Conservation (phyloP, 257 asterid genomes). For the Gentiana dahurica region DNA sequence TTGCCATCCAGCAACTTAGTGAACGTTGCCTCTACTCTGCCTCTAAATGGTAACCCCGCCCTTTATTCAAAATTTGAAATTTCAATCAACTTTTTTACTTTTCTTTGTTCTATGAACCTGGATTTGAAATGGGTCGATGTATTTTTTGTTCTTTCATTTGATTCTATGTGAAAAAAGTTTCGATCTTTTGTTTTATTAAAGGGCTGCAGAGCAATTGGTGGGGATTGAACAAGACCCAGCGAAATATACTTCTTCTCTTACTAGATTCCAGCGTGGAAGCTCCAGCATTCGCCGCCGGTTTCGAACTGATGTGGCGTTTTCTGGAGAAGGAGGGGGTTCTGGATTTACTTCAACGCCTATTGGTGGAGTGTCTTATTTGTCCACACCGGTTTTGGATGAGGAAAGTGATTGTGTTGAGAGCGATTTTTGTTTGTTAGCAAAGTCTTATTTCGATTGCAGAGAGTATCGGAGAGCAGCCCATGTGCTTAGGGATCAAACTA, state of each 20-base stretch:
- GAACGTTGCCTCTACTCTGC: constrained; percentile 93
- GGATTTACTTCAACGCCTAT: constrained; percentile 47
- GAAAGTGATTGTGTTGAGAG: constrained; percentile 48
- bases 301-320: constrained; percentile 34
- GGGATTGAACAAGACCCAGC: constrained; percentile 95
- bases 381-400: constrained; percentile 52
- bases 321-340: constrained; percentile 22
- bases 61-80: constrained; percentile 1
- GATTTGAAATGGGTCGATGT: background rate
- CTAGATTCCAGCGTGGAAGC: constrained; percentile 95
- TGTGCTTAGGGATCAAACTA: constrained; percentile 78
- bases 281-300: constrained; percentile 89
- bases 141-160: constrained; percentile 8
- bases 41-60: constrained; percentile 56
- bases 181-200: constrained; percentile 17
- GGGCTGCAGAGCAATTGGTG: constrained; percentile 97
- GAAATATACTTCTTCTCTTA: constrained; percentile 74
- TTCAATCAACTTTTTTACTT: background rate
- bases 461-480: constrained; percentile 96
- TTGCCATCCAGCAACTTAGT: constrained; percentile 81
- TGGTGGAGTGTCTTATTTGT: constrained; percentile 58
- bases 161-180: constrained; percentile 10
- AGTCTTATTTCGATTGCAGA: constrained; percentile 87
- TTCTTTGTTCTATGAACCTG: constrained; percentile 1
- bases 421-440: constrained; percentile 80